phyloP scores from a whole-genome alignment of 768 basidiomycete species.

The Paxillus involutus region DNA sequence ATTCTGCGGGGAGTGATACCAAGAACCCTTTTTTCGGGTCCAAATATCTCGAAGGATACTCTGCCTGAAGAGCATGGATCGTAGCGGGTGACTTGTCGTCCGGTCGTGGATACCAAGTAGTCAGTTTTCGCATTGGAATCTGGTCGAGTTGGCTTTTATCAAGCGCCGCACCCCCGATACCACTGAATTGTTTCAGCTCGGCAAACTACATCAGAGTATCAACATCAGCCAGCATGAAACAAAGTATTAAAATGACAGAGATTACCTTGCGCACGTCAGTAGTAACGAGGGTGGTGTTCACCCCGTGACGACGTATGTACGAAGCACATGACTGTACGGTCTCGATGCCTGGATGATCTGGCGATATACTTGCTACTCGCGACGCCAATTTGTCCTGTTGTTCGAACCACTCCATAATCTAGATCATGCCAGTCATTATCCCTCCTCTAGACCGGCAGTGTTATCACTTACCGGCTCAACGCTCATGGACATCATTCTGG shows the following conservation, averaged over 20 bases:
- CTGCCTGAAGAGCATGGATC: slow-evolving; percentile 37
- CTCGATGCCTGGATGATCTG: slow-evolving; percentile 44
- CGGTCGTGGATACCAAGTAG: slow-evolving; percentile 27
- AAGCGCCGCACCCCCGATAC: slow-evolving; percentile 44
- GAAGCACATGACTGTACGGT: slow-evolving; percentile 44
- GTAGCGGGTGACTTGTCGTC: slow-evolving; percentile 29
- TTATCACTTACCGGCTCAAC: slow-evolving; percentile 45
- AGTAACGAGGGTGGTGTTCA: slow-evolving; percentile 43
- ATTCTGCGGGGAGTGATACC: slow-evolving; percentile 35
- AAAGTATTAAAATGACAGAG: background rate
- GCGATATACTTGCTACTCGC: background rate
- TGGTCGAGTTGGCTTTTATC: slow-evolving; percentile 39
- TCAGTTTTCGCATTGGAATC: slow-evolving; percentile 29
- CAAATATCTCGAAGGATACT: slow-evolving; percentile 38
- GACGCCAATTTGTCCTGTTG: slow-evolving; percentile 19
- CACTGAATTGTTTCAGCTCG: slow-evolving; percentile 41
- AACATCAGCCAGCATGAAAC: background rate
- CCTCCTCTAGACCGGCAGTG: background rate
- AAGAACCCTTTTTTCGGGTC: slow-evolving; percentile 33
- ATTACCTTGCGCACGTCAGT: slow-evolving; percentile 43
- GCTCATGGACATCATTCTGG: slow-evolving; percentile 48
- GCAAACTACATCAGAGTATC: slow-evolving; percentile 30
- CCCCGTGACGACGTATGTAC: slow-evolving; percentile 41
- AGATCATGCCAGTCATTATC: slow-evolving; percentile 5
- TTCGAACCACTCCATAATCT: slow-evolving; percentile 47